Base-by-base conservation (phyloP, 257 asterid genomes). In the Paulownia fortunei region DNA sequence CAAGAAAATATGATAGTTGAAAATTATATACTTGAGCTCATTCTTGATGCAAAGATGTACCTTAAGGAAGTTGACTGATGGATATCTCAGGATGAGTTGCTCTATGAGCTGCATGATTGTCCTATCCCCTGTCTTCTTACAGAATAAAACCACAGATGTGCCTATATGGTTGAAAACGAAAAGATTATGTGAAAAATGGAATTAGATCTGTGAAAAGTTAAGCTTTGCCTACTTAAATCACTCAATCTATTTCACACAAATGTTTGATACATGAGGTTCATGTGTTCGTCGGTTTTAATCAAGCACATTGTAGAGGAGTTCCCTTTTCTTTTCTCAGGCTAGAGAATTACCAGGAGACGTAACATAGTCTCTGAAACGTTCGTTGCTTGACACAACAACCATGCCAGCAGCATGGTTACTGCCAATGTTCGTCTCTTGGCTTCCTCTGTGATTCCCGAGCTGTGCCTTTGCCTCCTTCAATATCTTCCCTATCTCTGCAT, bases 31-130 rank as follows among this genome's bases (percentile, higher is more conserved):
- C 5, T 46, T 46, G 13, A 36, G 2, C 19, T 39, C 5, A 16
- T 62, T 64, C n/a, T 64, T 64, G 9, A n/a, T n/a, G n/a, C n/a
- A 18, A 64, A 16, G 27, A 24, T 32, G 8, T 73, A 89, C 92
- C 92, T 89, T 87, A 21, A 89, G 88, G 69, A 89, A 86, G 62
- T 77, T 89, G 54, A 86, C 82, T 3, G 87, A 73, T 27, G 86
- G 83, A 59, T 87, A 87, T 87, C 80, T 89, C 64, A 69, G 77
- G 61, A 63, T 61, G 54, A 87, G 82, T 74, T 82, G 79, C 77
- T 84, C 85, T 72, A 89, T 54, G 30, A 68, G 72, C 59, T 81
- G 85, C 77, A 83, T 65, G 32, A 65, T 77, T 78, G 65, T 56
- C 36, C 24, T 73, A 12, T 84, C 85, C 26, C 78, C 81, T 30